These are phyloP conservation scores for Stromatinia cepivora DNA, from an alignment of 2,329 filamentous ascomycete species.

Conservation along the genomic window DNA sequence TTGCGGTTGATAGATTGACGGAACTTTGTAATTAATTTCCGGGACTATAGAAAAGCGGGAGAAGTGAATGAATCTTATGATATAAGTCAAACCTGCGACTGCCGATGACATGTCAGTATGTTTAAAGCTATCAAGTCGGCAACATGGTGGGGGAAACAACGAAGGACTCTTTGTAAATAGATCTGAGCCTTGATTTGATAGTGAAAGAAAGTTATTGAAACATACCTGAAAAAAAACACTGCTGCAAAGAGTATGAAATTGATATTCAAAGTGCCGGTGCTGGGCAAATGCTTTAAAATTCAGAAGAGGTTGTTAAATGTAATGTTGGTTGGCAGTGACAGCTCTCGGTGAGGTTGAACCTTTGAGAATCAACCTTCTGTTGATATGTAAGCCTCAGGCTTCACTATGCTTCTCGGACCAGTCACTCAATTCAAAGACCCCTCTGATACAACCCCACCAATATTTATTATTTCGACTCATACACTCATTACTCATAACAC, in stretches of 20 bases:
- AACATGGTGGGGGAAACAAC: slow-evolving; percentile 8
- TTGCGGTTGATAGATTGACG: slow-evolving; percentile 27
- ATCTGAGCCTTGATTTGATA: slow-evolving; percentile 1
- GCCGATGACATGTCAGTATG: slow-evolving; percentile 8
- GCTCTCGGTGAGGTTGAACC: slow-evolving; percentile 18
- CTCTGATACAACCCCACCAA: slow-evolving; percentile 23
- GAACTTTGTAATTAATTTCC: slow-evolving; percentile 14
- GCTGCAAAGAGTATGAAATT: background rate
- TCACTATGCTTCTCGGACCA: background rate
- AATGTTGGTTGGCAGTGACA: slow-evolving; percentile 19
- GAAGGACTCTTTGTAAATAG: slow-evolving; percentile 17
- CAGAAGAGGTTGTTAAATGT: slow-evolving; percentile 12
- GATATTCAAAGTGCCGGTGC: slow-evolving; percentile 10
- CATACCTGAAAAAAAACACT: slow-evolving; percentile 7
- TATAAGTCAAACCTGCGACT: slow-evolving; percentile 14
- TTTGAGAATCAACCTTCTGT: slow-evolving; percentile 10
- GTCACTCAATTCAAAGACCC: slow-evolving; percentile 11
- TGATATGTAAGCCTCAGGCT: background rate
- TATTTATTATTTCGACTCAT: slow-evolving; percentile 22
- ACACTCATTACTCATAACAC: slow-evolving; percentile 1
- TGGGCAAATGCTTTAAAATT: background rate
- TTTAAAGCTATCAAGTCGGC: background rate
- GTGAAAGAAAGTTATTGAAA: background rate
- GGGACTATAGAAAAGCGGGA: slow-evolving; percentile 1
- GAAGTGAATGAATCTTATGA: slow-evolving; percentile 2